A percentile compares a stretch with the other conserved stretches of the same genome.
phyloP scores from a whole-genome alignment of 805 yeast genomes.

The Pichia cabralensis region DNA sequence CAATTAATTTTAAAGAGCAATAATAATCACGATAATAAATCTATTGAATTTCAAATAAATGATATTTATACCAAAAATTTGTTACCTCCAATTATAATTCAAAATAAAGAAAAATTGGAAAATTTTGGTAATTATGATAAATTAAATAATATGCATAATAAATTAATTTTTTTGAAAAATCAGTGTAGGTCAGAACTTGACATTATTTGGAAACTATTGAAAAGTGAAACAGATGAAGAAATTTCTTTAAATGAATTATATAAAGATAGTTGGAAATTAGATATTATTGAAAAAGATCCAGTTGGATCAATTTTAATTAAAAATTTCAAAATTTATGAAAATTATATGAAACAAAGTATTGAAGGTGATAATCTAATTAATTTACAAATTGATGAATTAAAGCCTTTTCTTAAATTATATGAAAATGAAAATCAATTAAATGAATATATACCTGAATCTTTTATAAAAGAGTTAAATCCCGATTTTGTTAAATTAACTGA shows the following conservation, averaged over 20 bases:
- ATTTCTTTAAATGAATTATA: constrained; percentile 36
- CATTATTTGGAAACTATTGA: constrained; percentile 36
- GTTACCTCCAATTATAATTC: constrained; percentile 47
- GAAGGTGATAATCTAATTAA: constrained; percentile 49
- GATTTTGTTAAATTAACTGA: constrained; percentile 23
- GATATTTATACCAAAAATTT: too few species aligned
- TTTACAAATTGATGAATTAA: constrained; percentile 38
- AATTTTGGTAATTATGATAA: constrained; percentile 41
- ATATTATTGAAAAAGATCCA: constrained; percentile 36
- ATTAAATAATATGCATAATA: constrained; percentile 33
- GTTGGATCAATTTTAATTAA: constrained; percentile 23
- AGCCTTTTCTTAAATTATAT: constrained; percentile 34
- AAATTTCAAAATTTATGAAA: constrained; percentile 34
- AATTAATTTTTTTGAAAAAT: constrained; percentile 33
- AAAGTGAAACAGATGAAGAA: constrained; percentile 48
- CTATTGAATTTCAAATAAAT: too few species aligned
- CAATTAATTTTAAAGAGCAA: constrained; percentile 34
- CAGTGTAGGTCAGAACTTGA: constrained; percentile 34
- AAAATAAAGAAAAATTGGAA: constrained; percentile 44
- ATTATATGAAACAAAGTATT: constrained; percentile 46
- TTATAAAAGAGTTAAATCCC: constrained; percentile 27
- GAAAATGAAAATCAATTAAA: constrained; percentile 21
- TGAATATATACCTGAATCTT: constrained; percentile 32
- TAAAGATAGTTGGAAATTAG: constrained; percentile 50
- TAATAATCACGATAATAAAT: too few species aligned